These are phyloP conservation scores for Rhizophora apiculata DNA, from an alignment of 345 rosid species.

Conservation along the genomic window DNA sequence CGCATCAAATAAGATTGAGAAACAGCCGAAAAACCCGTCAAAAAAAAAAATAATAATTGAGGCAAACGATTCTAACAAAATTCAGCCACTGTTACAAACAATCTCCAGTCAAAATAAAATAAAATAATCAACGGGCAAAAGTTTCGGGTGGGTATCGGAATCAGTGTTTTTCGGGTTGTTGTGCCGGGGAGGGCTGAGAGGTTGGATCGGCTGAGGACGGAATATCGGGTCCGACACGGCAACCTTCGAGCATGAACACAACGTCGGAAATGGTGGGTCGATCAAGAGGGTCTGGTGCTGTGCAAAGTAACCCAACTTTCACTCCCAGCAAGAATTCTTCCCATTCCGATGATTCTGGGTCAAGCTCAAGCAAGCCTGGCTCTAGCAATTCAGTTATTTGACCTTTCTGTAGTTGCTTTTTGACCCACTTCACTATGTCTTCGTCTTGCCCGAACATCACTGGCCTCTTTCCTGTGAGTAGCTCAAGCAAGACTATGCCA, in stretches of 20 bases:
- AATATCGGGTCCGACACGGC: slow-evolving; percentile 83
- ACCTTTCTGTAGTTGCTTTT: slow-evolving; percentile 84
- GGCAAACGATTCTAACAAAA: neutral
- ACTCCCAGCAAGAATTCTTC: slow-evolving; percentile 92
- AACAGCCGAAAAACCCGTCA: neutral
- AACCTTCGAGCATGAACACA: slow-evolving; percentile 98
- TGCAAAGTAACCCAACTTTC: slow-evolving; percentile 89
- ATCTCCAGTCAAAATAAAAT: neutral
- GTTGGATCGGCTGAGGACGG: slow-evolving; percentile 86
- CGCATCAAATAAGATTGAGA: slow-evolving; percentile 11
- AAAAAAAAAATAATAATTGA: neutral
- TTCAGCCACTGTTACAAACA: slow-evolving; percentile 5
- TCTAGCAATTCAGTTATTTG: slow-evolving; percentile 80
- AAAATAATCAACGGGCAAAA: neutral
- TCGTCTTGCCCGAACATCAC: slow-evolving; percentile 94
- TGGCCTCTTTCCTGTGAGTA: slow-evolving; percentile 83
- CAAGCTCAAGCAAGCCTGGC: slow-evolving; percentile 87
- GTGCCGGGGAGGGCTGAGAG: slow-evolving; percentile 77
- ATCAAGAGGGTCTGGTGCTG: slow-evolving; percentile 81
- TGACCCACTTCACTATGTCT: slow-evolving; percentile 97
- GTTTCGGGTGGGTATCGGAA: neutral
- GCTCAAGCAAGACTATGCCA: slow-evolving; percentile 85
- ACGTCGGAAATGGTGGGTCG: slow-evolving; percentile 84
- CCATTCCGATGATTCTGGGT: slow-evolving; percentile 98
- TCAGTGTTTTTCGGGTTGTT: slow-evolving; percentile 14